phyloP scores from a whole-genome alignment of 2,329 filamentous ascomycete genomes.

The Aspergillus uvarum region DNA sequence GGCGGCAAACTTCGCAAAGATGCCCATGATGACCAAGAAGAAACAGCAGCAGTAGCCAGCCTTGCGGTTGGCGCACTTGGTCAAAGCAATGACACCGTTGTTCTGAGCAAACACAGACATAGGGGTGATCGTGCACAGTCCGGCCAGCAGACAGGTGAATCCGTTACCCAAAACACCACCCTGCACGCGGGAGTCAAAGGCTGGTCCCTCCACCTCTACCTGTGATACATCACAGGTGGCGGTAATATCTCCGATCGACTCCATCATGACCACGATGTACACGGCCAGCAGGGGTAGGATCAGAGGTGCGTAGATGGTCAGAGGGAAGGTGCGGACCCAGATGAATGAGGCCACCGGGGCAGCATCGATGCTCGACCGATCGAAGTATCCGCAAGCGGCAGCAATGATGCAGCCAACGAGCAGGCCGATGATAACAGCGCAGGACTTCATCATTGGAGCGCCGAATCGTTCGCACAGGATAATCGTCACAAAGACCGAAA shows the following conservation, averaged over 20 bases:
- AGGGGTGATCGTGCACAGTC: slow-evolving; percentile 65
- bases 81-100: slow-evolving; percentile 68
- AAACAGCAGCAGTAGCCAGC: slow-evolving; percentile 66
- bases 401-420: slow-evolving; percentile 68
- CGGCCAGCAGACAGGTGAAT: slow-evolving; percentile 62
- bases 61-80: slow-evolving; percentile 66
- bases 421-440: slow-evolving; percentile 63
- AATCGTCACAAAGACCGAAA: slow-evolving; percentile 66
- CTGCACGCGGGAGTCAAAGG: slow-evolving; percentile 69
- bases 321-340: slow-evolving; percentile 68
- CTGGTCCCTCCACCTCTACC: slow-evolving; percentile 61
- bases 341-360: slow-evolving; percentile 67
- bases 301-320: slow-evolving; percentile 65
- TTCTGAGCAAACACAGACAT: slow-evolving; percentile 70
- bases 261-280: slow-evolving; percentile 65
- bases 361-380: slow-evolving; percentile 56
- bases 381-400: slow-evolving; percentile 66
- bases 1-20: slow-evolving; percentile 70
- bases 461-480: slow-evolving; percentile 69
- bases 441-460: slow-evolving; percentile 68
- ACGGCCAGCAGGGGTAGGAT: slow-evolving; percentile 61
- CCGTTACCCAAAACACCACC: slow-evolving; percentile 67
- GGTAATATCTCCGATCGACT: slow-evolving; percentile 67
- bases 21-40: slow-evolving; percentile 67
- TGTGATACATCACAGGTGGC: slow-evolving; percentile 67